Evolutionary conservation across 192 early-diverging fungal species (phyloP), one percentile per base, ranked within the genome.

Genomic region (Rhizophagus sp.): DNA sequence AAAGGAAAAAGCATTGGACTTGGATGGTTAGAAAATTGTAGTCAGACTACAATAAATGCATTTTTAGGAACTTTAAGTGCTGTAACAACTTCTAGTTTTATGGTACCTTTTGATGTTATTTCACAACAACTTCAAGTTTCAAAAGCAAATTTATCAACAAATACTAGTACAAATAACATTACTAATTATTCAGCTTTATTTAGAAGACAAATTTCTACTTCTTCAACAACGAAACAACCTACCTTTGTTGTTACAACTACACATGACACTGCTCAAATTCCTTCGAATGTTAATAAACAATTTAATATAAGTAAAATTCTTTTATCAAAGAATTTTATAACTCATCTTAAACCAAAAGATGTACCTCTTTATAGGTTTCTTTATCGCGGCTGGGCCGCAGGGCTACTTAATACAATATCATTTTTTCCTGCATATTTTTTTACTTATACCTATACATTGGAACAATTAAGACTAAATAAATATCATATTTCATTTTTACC

Each of bases 31-130:
- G 76, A 78, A 78, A 39, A 24, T 24, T 17, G 52, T 36, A 52
- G 10, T 34, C 65, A 24, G 15, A 27, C 49, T 17, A 69, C 64
- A 24, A 63, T 70, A 17, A 77, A 69, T 69, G 74, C 49, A 11
- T 33, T 69, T 24, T 62, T 81, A 22, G 81, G 81, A 22, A 77
- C 81, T 27, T 72, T 79, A 13, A 62, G 63, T 61, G 75, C 75
- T 30, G 25, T 81, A 17, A 78, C 27, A 15, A 76, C 64, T 33
- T 66, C 66, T 15, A 69, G 41, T 19, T 64, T 81, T 47, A 75
- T 81, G 62, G 65, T 81, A 13, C 76, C 81, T 44, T 78, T 81
- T 41, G 81, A 81, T 75, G 76, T 81, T 10, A 62, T 81, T 44
- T 67, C 74, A 19, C 64, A 67, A 50, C 76, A 78, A 66, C 47